phyloP scores from a whole-genome alignment of 1,284 basidiomycete genomes.

The Ceratobasidium sp. region DNA sequence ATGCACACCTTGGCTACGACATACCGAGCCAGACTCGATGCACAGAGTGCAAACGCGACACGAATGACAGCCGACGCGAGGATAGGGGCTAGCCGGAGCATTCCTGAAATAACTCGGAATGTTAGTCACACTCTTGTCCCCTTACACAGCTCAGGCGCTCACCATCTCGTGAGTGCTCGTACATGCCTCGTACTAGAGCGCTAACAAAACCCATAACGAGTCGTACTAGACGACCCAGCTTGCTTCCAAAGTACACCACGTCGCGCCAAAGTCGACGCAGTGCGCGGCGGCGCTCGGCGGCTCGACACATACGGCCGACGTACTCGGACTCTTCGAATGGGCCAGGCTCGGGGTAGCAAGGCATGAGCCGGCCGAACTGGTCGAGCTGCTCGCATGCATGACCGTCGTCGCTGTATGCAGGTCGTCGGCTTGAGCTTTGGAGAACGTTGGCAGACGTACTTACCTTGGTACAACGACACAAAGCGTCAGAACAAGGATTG shows the following conservation, averaged over 20 bases:
- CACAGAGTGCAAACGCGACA: no score
- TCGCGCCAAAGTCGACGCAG: not conserved
- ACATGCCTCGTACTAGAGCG: no score
- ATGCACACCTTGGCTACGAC: no score
- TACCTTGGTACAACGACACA: not conserved
- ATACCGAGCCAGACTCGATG: no score
- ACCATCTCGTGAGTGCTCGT: no score
- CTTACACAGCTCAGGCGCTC: no score
- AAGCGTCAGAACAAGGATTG: not conserved
- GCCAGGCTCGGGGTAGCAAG: not conserved
- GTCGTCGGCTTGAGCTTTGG: not conserved
- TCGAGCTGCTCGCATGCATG: conserved; percentile 1
- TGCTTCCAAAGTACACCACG: not conserved
- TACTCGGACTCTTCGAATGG: not conserved
- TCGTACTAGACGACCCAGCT: no score
- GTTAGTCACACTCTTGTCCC: no score
- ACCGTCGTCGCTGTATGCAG: not conserved
- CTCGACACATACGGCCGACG: conserved; percentile 4
- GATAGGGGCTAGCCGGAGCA: no score
- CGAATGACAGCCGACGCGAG: no score
- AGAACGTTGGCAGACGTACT: not conserved
- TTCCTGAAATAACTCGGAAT: no score
- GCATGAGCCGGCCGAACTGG: conserved; percentile 3
- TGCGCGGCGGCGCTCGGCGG: not conserved
- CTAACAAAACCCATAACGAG: no score